phyloP scores from a whole-genome alignment of 1,139 yeast genomes.

The Yamadazyma friedrichii region DNA sequence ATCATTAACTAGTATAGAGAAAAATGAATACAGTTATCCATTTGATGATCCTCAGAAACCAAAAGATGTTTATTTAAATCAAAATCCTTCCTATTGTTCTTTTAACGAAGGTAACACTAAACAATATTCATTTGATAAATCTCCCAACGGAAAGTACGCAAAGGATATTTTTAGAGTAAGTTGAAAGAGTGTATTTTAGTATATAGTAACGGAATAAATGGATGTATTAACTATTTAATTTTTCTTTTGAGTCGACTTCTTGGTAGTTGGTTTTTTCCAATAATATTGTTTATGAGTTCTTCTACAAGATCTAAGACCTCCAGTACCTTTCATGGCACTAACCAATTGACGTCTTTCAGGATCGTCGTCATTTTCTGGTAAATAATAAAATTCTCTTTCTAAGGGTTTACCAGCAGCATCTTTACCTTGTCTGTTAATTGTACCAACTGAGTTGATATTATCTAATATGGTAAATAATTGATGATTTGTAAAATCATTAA shows the following conservation, averaged over 20 bases:
- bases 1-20: conserved; percentile 28
- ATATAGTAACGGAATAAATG: conserved; percentile 3
- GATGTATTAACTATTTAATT: background rate
- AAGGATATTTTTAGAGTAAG: too few relatives aligned
- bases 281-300: conserved; percentile 90
- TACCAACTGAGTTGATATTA: conserved; percentile 65
- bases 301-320: conserved; percentile 84
- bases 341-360: conserved; percentile 66
- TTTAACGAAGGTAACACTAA: too few relatives aligned
- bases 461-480: conserved; percentile 54
- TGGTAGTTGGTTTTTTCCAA: conserved; percentile 74
- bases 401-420: conserved; percentile 95
- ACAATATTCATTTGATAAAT: too few relatives aligned
- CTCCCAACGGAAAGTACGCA: too few relatives aligned
- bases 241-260: conserved; percentile 28
- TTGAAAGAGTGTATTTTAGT: conserved; percentile 7
- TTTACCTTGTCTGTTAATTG: conserved; percentile 82
- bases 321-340: conserved; percentile 73
- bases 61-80: too few relatives aligned
- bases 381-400: conserved; percentile 90
- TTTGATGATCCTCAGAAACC: conserved; percentile 14
- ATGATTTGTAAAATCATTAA: conserved; percentile 40
- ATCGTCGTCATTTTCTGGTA: conserved; percentile 79
- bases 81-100: too few relatives aligned
- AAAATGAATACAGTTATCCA: conserved; percentile 31